Evolutionary conservation across 2,329 filamentous ascomycete species (phyloP).

Genomic region (Scopulariopsis brevicaulis): DNA sequence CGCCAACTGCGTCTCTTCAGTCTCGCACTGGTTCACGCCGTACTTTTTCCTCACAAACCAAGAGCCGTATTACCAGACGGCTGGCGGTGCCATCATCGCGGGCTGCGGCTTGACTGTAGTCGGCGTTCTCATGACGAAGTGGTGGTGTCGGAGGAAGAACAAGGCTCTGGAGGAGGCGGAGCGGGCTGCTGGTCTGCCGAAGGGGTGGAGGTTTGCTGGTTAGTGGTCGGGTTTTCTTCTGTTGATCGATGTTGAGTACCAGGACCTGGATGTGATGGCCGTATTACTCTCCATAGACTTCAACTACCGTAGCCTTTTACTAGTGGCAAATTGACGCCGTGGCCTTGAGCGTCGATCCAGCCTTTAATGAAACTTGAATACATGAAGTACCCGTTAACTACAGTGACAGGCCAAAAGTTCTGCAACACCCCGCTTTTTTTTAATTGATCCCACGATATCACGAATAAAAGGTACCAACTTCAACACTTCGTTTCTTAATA

Average conservation of each 20-base stretch:
- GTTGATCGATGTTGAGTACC: not conserved
- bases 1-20: constrained; percentile 25
- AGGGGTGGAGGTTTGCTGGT: not conserved
- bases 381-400: no score
- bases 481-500: no score
- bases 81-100: constrained; percentile 14
- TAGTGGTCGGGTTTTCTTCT: not conserved
- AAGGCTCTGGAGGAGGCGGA: constrained; percentile 11
- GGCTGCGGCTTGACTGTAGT: constrained; percentile 14
- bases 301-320: no score
- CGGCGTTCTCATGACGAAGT: constrained; percentile 10
- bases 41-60: constrained; percentile 22
- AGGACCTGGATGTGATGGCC: no score
- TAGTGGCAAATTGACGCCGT: no score
- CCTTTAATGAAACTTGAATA: no score
- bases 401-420: no score
- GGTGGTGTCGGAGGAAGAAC: constrained; percentile 14
- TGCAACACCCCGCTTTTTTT: no score
- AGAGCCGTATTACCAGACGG: constrained; percentile 17
- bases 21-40: constrained; percentile 27
- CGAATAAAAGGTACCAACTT: no score
- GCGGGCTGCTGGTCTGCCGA: not conserved
- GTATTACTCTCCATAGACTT: no score
- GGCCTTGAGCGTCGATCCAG: no score
- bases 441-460: no score